Conservation (phyloP, 257 asterid species). For the Solanum habrochaites region DNA sequence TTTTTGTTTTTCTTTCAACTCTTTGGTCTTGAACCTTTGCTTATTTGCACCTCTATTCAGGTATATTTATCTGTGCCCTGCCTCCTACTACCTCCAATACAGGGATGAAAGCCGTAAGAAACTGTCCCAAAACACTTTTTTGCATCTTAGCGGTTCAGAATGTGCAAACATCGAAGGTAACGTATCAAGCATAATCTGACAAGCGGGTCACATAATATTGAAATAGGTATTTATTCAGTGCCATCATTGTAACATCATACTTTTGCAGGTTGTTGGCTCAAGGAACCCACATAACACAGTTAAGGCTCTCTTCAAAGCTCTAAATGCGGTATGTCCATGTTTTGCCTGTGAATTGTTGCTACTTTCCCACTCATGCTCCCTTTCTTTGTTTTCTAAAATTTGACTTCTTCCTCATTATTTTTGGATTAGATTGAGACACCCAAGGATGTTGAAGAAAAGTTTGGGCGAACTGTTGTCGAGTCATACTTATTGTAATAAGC, state of each 20-base stretch:
- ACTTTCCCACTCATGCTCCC: not conserved
- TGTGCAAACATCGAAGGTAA: constrained; percentile 89
- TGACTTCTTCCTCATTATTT: constrained; percentile 3
- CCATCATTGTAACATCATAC: constrained; percentile 8
- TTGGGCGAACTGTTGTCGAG: constrained; percentile 84
- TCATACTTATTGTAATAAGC: constrained; percentile 49
- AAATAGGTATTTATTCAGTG: not conserved
- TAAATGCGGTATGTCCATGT: constrained; percentile 55
- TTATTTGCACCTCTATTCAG: constrained; percentile 21
- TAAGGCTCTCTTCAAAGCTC: constrained; percentile 86
- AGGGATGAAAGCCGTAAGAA: constrained; percentile 91
- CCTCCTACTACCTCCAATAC: constrained; percentile 66
- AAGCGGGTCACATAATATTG: not conserved
- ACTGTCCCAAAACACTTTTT: constrained; percentile 69
- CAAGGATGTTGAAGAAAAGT: constrained; percentile 78
- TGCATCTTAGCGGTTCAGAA: constrained; percentile 85
- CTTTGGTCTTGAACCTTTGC: not conserved
- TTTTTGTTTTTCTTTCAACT: not conserved
- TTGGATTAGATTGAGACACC: constrained; percentile 66
- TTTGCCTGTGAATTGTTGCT: not conserved
- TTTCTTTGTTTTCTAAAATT: not conserved
- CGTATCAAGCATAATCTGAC: not conserved
- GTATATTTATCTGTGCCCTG: constrained; percentile 97
- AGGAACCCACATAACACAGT: constrained; percentile 92
- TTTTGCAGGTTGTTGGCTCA: constrained; percentile 74